These are phyloP conservation scores for Basipetospora chlamydospora DNA, from an alignment of 2,329 filamentous ascomycete species.

Conservation along the genomic window DNA sequence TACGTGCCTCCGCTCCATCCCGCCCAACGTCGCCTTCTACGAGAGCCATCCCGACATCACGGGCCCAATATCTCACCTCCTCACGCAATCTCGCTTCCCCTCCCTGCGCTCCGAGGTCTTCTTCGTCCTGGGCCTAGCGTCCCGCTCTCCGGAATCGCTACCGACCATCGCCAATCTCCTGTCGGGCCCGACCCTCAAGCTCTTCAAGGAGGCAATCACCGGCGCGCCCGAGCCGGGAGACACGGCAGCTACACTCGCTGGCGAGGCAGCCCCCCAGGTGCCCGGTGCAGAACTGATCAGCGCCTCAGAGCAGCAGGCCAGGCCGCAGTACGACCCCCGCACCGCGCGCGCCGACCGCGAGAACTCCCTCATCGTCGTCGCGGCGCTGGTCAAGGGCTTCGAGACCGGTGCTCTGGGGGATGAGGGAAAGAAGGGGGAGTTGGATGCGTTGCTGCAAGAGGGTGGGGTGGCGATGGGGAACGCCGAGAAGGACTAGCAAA, in stretches of 20 bases:
- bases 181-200: constrained; percentile 23
- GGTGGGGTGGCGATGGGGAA: constrained; percentile 20
- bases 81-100: constrained; percentile 43
- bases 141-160: constrained; percentile 34
- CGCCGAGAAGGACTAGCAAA: too few relatives aligned
- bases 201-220: constrained; percentile 33
- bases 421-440: constrained; percentile 24
- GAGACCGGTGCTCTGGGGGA: background rate
- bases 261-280: background rate
- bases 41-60: constrained; percentile 23
- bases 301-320: constrained; percentile 10
- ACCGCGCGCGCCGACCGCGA: constrained; percentile 34
- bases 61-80: constrained; percentile 32
- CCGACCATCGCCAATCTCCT: constrained; percentile 28
- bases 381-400: constrained; percentile 33
- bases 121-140: constrained; percentile 49
- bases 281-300: constrained; percentile 6
- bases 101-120: constrained; percentile 44
- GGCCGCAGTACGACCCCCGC: constrained; percentile 7
- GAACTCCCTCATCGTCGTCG: constrained; percentile 44
- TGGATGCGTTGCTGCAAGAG: constrained; percentile 33
- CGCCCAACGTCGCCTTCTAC: constrained; percentile 25
- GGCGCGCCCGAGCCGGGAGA: constrained; percentile 15
- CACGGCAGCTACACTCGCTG: too few relatives aligned
- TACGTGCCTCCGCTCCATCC: constrained; percentile 35